phyloP scores from a whole-genome alignment of 2,329 filamentous ascomycete genomes.

The Fonsecaea erecta region DNA sequence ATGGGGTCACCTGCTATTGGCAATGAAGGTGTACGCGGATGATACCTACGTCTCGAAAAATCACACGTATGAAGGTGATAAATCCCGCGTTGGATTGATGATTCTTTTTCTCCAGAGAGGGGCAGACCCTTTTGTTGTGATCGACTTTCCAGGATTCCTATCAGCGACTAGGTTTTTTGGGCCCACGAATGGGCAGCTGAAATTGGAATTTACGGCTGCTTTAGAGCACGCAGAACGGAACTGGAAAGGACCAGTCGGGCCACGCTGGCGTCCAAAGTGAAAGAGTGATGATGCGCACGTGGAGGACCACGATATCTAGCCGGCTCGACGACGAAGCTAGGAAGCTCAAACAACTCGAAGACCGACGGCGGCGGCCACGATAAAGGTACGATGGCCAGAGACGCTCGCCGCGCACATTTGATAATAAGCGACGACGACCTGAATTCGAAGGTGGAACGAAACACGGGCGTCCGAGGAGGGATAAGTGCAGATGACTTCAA shows the following conservation, averaged over 20 bases:
- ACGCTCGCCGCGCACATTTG: neutral
- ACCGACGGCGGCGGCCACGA: neutral
- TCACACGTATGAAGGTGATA: neutral
- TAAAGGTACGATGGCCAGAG: neutral
- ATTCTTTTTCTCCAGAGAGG: neutral
- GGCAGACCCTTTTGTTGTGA: neutral
- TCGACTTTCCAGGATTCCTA: neutral
- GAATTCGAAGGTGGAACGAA: neutral
- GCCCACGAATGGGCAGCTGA: neutral
- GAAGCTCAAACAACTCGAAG: neutral
- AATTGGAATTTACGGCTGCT: neutral
- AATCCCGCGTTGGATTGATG: neutral
- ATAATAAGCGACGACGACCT: neutral
- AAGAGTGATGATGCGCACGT: neutral
- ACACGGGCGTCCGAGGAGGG: neutral
- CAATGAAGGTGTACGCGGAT: no score
- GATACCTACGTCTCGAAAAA: no score
- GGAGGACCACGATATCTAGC: neutral
- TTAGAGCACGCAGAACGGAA: neutral
- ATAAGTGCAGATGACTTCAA: neutral
- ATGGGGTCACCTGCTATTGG: neutral
- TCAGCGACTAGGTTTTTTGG: neutral
- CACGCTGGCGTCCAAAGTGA: neutral
- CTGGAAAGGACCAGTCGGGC: neutral
- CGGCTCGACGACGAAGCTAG: neutral